Conservation (phyloP, 2,329 filamentous ascomycete genomes). For the Arachnomyces sp. region DNA sequence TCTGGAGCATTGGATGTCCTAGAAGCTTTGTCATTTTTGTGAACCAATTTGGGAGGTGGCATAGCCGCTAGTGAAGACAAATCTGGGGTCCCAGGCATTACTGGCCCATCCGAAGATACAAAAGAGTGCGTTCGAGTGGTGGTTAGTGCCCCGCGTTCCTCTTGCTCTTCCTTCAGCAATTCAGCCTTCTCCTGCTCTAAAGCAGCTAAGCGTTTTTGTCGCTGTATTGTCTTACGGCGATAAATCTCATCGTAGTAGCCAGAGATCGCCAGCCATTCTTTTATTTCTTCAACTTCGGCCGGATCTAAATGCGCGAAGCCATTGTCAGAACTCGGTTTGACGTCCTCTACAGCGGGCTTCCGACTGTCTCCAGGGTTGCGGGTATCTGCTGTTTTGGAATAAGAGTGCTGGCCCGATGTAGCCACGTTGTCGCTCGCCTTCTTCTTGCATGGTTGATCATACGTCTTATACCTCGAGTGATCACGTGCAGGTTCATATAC, state of each 20-base stretch:
- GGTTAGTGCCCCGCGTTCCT: constrained; percentile 10
- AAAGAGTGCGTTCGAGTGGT: not conserved
- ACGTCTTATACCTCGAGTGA: not conserved
- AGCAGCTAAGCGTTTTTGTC: constrained; percentile 18
- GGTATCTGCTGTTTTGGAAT: not conserved
- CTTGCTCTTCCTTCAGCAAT: constrained; percentile 11
- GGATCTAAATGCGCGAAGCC: constrained; percentile 10
- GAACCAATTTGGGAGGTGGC: not conserved
- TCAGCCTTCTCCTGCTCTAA: constrained; percentile 24
- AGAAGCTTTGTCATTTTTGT: not conserved
- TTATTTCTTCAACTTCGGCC: constrained; percentile 19
- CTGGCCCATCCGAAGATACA: too few species aligned
- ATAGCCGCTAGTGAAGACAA: not conserved
- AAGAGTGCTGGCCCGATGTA: too few species aligned
- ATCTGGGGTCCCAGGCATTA: too few species aligned
- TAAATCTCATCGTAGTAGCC: constrained; percentile 27
- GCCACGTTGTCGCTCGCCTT: not conserved
- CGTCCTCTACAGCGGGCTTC: constrained; percentile 1
- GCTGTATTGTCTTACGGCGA: constrained; percentile 17
- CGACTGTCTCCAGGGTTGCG: constrained; percentile 2
- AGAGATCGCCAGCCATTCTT: constrained; percentile 30
- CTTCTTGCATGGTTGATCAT: not conserved
- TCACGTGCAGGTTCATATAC: constrained; percentile 8
- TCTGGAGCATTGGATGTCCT: not conserved
- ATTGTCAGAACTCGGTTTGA: constrained; percentile 6